Evolutionary conservation across 2,329 filamentous ascomycete genomes (phyloP).

Genomic region (Fusarium xylarioides): DNA sequence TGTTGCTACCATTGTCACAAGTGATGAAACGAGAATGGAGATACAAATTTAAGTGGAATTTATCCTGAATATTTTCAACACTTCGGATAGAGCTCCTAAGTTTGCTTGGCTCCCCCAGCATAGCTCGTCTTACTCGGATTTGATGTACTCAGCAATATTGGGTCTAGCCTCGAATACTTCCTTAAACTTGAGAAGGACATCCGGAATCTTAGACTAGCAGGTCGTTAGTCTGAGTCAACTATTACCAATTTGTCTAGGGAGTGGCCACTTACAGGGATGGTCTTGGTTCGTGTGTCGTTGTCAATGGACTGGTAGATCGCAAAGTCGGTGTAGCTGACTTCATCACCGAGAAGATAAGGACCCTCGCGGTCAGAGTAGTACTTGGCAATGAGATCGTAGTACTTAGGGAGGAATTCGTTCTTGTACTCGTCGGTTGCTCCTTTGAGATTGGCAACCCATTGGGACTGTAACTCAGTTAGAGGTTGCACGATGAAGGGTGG

Average conservation of each 20-base stretch:
- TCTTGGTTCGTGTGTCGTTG: slow-evolving; percentile 19
- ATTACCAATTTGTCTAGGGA: accelerated
- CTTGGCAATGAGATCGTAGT: slow-evolving; percentile 6
- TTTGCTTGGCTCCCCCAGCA: not conserved
- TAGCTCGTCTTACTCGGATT: not conserved
- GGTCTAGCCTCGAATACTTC: slow-evolving; percentile 6
- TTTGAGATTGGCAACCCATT: slow-evolving; percentile 3
- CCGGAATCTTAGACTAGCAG: not conserved
- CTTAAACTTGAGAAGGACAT: slow-evolving; percentile 17
- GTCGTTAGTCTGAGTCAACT: accelerated
- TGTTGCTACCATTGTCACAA: not conserved
- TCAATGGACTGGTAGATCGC: slow-evolving; percentile 25
- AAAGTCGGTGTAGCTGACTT: slow-evolving; percentile 25
- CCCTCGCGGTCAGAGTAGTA: slow-evolving; percentile 27
- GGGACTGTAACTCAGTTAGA: not conserved
- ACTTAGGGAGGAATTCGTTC: slow-evolving; percentile 12
- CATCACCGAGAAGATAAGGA: slow-evolving; percentile 16
- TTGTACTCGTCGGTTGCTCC: slow-evolving; percentile 18
- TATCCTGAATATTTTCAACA: not conserved
- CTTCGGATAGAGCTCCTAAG: not conserved
- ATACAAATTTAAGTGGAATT: not conserved
- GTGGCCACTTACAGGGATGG: not conserved
- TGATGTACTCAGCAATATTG: slow-evolving; percentile 27
- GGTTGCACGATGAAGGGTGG: accelerated
- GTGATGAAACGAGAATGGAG: accelerated